Evolutionary conservation across 148 eudicot genomes (phyloP).

Genomic region (Cornus kousa): DNA sequence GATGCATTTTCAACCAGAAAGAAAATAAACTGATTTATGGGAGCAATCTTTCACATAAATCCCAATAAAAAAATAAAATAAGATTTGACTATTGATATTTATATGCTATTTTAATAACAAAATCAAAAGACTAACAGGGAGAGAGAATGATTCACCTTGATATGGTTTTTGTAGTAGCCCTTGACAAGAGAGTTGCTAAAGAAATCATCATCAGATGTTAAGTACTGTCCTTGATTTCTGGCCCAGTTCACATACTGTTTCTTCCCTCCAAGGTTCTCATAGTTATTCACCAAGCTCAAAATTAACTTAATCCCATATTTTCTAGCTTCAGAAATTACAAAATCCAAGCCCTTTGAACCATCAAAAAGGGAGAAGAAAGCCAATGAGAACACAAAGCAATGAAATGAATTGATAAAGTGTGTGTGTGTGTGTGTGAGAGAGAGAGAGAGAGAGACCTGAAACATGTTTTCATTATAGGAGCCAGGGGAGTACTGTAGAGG

Average conservation of each 20-base stretch:
- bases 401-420: too few relatives aligned
- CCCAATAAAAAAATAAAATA: too few relatives aligned
- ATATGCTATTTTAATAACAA: too few relatives aligned
- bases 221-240: slow-evolving; percentile 40
- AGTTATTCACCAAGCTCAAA: slow-evolving; percentile 56
- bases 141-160: slow-evolving; percentile 40
- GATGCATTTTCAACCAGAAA: too few relatives aligned
- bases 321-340: slow-evolving; percentile 61
- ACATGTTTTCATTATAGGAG: slow-evolving; percentile 57
- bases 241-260: slow-evolving; percentile 77
- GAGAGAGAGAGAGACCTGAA: slow-evolving; percentile 34
- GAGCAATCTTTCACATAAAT: too few relatives aligned
- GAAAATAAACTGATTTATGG: too few relatives aligned
- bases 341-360: slow-evolving; percentile 58
- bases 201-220: slow-evolving; percentile 66
- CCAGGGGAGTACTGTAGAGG: slow-evolving; percentile 70
- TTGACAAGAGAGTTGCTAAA: slow-evolving; percentile 52
- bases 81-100: not conserved
- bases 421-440: too few relatives aligned
- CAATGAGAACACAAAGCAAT: not conserved
- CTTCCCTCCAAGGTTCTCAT: slow-evolving; percentile 58
- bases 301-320: slow-evolving; percentile 56
- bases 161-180: slow-evolving; percentile 54
- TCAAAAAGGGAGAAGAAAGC: not conserved
- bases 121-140: not conserved